Conservation (phyloP, 805 yeast genomes). For the Barnettozyma californica region DNA sequence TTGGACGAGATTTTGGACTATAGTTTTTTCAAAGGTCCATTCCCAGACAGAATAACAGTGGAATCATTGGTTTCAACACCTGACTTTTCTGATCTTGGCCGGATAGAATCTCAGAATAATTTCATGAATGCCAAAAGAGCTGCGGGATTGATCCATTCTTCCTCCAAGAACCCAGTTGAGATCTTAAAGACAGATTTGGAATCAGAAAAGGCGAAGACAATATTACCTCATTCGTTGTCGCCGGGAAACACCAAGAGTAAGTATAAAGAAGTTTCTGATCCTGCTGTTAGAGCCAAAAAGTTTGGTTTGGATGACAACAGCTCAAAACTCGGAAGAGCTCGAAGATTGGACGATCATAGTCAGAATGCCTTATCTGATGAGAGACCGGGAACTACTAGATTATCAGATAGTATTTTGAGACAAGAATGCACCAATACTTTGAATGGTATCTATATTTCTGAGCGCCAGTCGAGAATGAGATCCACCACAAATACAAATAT, state of each 20-base stretch:
- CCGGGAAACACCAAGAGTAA: slow-evolving; percentile 89
- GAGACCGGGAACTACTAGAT: slow-evolving; percentile 9
- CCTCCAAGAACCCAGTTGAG: slow-evolving; percentile 59
- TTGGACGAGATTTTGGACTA: slow-evolving; percentile 74
- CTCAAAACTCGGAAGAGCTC: slow-evolving; percentile 30
- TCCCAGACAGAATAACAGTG: slow-evolving; percentile 66
- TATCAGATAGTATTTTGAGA: slow-evolving; percentile 30
- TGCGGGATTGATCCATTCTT: slow-evolving; percentile 50
- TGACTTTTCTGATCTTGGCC: slow-evolving; percentile 46
- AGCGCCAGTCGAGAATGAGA: slow-evolving; percentile 40
- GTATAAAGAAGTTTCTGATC: slow-evolving; percentile 55
- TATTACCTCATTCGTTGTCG: slow-evolving; percentile 84
- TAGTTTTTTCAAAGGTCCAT: slow-evolving; percentile 82
- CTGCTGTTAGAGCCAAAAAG: slow-evolving; percentile 21
- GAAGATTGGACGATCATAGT: slow-evolving; percentile 31
- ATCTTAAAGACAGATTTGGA: slow-evolving; percentile 64
- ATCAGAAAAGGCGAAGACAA: slow-evolving; percentile 59
- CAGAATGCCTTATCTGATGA: slow-evolving; percentile 14
- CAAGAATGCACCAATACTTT: slow-evolving; percentile 42
- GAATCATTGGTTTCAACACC: slow-evolving; percentile 63
- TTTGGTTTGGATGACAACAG: slow-evolving; percentile 26
- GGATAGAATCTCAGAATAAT: slow-evolving; percentile 59
- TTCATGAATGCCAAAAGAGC: slow-evolving; percentile 59
- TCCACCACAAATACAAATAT: slow-evolving; percentile 8
- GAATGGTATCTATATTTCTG: slow-evolving; percentile 40